phyloP scores from a whole-genome alignment of 352 stramenopile genomes.

The Pythium myriotylum region DNA sequence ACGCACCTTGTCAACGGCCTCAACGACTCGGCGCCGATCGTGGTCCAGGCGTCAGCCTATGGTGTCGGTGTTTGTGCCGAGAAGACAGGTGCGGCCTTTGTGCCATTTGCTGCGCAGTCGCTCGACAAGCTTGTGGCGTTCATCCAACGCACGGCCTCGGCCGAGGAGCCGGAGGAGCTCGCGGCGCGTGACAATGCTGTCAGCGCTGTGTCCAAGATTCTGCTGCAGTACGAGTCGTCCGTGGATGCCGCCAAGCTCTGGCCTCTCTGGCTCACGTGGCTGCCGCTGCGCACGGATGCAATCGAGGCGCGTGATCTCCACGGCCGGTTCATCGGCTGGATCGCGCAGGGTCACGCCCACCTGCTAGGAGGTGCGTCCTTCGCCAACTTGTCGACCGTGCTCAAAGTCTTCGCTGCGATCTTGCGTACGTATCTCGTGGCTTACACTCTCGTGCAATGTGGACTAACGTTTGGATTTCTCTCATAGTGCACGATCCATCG shows the following conservation, averaged over 20 bases:
- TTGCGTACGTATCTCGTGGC: slow-evolving; percentile 51
- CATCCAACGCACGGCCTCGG: slow-evolving; percentile 51
- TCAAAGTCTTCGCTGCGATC: slow-evolving; percentile 80
- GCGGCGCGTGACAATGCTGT: slow-evolving; percentile 83
- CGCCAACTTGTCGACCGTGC: slow-evolving; percentile 57
- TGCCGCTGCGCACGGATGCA: slow-evolving; percentile 78
- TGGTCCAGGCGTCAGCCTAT: slow-evolving; percentile 84
- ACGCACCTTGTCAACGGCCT: slow-evolving; percentile 71
- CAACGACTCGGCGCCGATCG: slow-evolving; percentile 60
- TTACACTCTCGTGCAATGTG: too few species aligned
- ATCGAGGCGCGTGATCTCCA: slow-evolving; percentile 82
- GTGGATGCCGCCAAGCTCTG: slow-evolving; percentile 72
- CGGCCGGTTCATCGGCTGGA: slow-evolving; percentile 64
- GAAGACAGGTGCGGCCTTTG: slow-evolving; percentile 71
- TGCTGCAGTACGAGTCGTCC: slow-evolving; percentile 48
- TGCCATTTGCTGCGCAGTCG: slow-evolving; percentile 60
- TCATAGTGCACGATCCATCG: slow-evolving; percentile 59
- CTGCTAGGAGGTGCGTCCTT: slow-evolving; percentile 68
- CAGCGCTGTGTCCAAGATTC: slow-evolving; percentile 84
- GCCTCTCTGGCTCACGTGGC: slow-evolving; percentile 77
- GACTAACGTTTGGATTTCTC: slow-evolving; percentile 6
- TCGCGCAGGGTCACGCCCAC: slow-evolving; percentile 58
- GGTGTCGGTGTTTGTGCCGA: slow-evolving; percentile 84
- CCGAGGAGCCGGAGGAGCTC: slow-evolving; percentile 66
- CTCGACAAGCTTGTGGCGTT: slow-evolving; percentile 79